Conservation (phyloP, 163 green algal genomes). For the Scenedesmus sp. region DNA sequence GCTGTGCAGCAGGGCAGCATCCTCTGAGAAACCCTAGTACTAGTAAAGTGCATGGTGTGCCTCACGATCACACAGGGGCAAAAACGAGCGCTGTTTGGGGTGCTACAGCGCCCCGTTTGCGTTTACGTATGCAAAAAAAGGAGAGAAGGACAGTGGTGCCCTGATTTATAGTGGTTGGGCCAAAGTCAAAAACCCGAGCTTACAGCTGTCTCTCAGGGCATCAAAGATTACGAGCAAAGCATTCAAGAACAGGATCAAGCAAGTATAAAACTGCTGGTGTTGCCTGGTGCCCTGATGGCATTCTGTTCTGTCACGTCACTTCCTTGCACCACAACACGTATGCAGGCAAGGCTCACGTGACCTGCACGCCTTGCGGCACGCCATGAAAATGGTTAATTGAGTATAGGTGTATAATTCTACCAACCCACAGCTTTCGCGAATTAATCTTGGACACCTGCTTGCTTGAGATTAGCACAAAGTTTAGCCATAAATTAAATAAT, state of each 20-base stretch:
- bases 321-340: conserved; percentile 2
- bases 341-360: background rate
- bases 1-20: background rate
- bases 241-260: background rate
- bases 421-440: background rate
- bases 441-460: background rate
- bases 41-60: background rate
- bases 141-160: background rate
- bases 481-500: background rate
- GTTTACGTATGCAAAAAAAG: background rate
- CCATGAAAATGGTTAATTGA: background rate
- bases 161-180: background rate
- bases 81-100: background rate
- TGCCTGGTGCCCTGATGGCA: background rate
- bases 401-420: background rate
- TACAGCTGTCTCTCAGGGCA: background rate
- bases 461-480: background rate
- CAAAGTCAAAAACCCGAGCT: background rate
- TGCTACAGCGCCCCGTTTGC: background rate
- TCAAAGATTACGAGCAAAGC: background rate
- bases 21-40: background rate
- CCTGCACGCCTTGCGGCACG: background rate
- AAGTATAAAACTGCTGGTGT: background rate
- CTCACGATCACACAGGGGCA: background rate
- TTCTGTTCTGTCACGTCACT: background rate